phyloP scores from a whole-genome alignment of 495 filamentous ascomycete species.

The Neurospora africana region DNA sequence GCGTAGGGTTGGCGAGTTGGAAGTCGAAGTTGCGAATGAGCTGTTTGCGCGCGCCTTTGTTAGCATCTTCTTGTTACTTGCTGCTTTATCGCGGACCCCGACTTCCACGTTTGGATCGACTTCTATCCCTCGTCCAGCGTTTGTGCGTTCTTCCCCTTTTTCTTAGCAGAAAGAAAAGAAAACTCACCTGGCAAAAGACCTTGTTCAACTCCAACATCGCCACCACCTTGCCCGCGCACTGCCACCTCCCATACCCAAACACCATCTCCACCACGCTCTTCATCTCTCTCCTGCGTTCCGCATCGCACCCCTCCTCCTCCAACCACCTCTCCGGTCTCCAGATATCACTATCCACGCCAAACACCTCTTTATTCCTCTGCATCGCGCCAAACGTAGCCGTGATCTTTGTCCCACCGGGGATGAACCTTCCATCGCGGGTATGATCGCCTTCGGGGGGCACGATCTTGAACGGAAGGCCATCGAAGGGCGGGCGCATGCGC shows the following conservation, averaged over 20 bases:
- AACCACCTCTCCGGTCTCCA: constrained; percentile 51
- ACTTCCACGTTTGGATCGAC: not conserved
- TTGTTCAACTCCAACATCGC: constrained; percentile 45
- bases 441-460: constrained; percentile 42
- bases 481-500: constrained; percentile 32
- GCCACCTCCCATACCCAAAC: constrained; percentile 35
- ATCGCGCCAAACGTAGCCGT: constrained; percentile 34
- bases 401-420: constrained; percentile 44
- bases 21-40: constrained; percentile 46
- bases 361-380: constrained; percentile 28
- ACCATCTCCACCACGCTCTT: constrained; percentile 27
- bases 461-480: constrained; percentile 28
- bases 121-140: not conserved
- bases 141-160: not conserved
- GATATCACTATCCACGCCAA: constrained; percentile 35
- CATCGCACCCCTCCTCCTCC: constrained; percentile 16
- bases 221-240: constrained; percentile 35
- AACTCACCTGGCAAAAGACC: constrained; percentile 44
- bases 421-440: constrained; percentile 32
- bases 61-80: not conserved
- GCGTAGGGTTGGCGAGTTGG: constrained; percentile 36
- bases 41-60: constrained; percentile 16
- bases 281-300: constrained; percentile 26
- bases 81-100: not conserved
- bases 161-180: not conserved